Evolutionary conservation across 306 rosid genomes (phyloP), one percentile per base, ranked within the genome.

Genomic region (Biancaea sappan): DNA sequence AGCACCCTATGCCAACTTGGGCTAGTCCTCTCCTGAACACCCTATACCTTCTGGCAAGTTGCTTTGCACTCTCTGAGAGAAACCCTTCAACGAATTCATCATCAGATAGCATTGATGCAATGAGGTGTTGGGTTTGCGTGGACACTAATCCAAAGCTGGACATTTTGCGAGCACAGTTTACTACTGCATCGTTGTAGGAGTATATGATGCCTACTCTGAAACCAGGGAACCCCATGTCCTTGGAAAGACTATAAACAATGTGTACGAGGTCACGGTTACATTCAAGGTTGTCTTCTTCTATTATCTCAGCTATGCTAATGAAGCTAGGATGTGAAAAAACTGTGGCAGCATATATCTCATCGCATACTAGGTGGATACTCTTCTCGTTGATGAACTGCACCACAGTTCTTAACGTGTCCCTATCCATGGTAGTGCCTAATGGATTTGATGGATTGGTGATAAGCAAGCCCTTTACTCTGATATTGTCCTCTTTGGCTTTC

Each of bases 221-320:
- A 28, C 98, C 98, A 1, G 97, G 98, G 87, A 93, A 89, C 2
- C 98, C 98, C 96, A 93, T 82, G 35, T 91, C 98, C 67, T 93
- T 93, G 14, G 98, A 93, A 58, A 93, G 97, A 66, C 97, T 91
- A 38, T 91, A 93, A 48, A 93, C 93, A 21, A 93, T 86, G 85
- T 91, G 98, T 77, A 93, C 54, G 16, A 93, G 87, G 78, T 91
- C 81, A 1, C 26, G 77, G 81, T 93, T 85, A 63, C 92, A 89
- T 24, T 75, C 73, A 0, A 85, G 74, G 77, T 82, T 82, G 14
- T 76, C 81, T 25, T 87, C 88, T 64, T 89, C 88, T 0, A 93
- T 56, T 8, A 91, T 80, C 83, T 93, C 98, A 1, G 97, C 86
- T 6, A 93, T 84, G 88, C 98, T 93, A 15, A 82, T 80, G 84